Base-by-base conservation (phyloP, 495 filamentous ascomycete species). In the Platismatia glauca region DNA sequence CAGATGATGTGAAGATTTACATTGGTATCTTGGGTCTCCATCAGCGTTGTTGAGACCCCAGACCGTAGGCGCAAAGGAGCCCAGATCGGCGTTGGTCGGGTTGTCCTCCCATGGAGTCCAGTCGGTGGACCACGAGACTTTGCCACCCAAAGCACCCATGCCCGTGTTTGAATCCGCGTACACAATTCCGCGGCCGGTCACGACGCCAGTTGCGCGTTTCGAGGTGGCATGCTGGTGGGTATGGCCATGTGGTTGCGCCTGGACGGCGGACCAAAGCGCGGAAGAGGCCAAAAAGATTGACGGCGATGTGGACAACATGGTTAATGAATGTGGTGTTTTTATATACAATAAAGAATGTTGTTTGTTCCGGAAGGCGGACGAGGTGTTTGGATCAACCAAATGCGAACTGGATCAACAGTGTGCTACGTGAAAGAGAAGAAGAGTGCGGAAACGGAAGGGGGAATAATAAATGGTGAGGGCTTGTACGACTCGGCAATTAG, bases 361-460 rank as follows among this genome's bases (percentile, higher is more conserved):
- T 24, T 48, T n/a, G 15, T 24, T 22, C 2, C 44, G 7, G n/a
- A 50, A 29, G n/a, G 46, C 46, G 46, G 27, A 50, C 46, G 46
- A 50, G 50, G 50, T 29, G 50, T 53, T 53, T 53, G 50, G 50
- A 53, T 53, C 50, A 53, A 53, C 50, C 50, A 53, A 53, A 31
- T 53, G 50, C 27, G 50, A 20, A 53, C 29, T 53, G 50, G 50
- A 53, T 53, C 50, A 53, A 53, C 50, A 33, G 50, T 53, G 4
- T 53, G 29, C 50, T 33, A 53, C 9, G 5, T 6, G 16, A 7
- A 52, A 13, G 15, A 20, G 20, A 20, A 53, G 8, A 53, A 3
- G 9, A 12, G 11, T 9, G 4, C 1, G 4, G 50, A 31, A 33
- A 1, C 0, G 27, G 50, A 2, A 33, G 12, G 7, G 13, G 48